Conservation (phyloP, 176 grass and related monocot species). For the Triticum urartu region DNA sequence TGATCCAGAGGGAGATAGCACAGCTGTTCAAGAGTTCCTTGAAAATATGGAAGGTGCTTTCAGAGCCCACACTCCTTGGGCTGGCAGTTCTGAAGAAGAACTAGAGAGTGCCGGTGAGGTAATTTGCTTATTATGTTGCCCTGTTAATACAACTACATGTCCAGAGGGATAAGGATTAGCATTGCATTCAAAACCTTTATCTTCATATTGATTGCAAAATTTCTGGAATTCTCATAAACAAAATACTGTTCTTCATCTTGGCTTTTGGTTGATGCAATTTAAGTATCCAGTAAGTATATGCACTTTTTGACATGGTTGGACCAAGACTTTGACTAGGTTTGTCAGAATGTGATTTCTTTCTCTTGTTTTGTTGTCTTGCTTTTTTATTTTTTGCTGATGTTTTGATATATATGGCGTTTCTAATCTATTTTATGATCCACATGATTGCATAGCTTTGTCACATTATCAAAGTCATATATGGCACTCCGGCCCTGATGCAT, state of each 20-base stretch:
- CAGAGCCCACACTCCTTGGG: slow-evolving; percentile 84
- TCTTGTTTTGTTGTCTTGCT: neutral
- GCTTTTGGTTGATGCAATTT: neutral
- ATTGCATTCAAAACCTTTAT: neutral
- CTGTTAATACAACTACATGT: slow-evolving; percentile 13
- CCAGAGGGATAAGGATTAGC: neutral
- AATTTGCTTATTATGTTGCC: slow-evolving; percentile 30
- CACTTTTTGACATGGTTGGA: neutral
- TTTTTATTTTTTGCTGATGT: neutral
- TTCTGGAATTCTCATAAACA: neutral
- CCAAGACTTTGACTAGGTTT: neutral
- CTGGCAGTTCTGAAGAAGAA: slow-evolving; percentile 97
- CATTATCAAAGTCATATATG: neutral
- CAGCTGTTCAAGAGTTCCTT: slow-evolving; percentile 82
- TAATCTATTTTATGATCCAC: neutral
- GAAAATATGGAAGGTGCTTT: slow-evolving; percentile 95
- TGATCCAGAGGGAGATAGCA: slow-evolving; percentile 91
- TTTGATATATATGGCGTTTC: neutral
- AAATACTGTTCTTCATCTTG: neutral
- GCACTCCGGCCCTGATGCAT: neutral
- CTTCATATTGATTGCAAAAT: neutral
- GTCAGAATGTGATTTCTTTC: neutral
- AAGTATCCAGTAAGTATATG: neutral
- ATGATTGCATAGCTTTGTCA: neutral
- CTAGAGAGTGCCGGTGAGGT: slow-evolving; percentile 96